Evolutionary conservation across 2,329 filamentous ascomycete species (phyloP).

Genomic region (Botrytis medusae): DNA sequence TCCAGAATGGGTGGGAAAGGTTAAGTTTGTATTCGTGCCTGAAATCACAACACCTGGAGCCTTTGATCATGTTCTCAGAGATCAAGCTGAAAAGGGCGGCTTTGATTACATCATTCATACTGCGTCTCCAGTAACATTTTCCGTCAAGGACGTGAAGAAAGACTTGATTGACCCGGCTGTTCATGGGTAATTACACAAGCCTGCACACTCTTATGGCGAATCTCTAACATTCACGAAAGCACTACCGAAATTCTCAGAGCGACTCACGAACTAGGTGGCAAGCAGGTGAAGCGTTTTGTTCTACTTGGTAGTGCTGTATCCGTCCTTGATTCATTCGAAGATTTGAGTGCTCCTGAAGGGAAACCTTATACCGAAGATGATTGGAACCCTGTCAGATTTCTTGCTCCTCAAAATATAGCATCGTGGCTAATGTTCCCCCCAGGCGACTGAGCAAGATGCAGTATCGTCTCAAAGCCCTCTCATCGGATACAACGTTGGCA

Average conservation of each 20-base stretch:
- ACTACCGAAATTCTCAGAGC: slow-evolving; percentile 71
- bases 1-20: slow-evolving; percentile 34
- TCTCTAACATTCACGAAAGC: slow-evolving; percentile 32
- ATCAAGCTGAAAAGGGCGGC: slow-evolving; percentile 57
- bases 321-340: slow-evolving; percentile 60
- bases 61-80: slow-evolving; percentile 54
- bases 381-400: slow-evolving; percentile 49
- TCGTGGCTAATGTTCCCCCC: not conserved
- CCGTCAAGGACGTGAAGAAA: slow-evolving; percentile 36
- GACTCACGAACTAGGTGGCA: slow-evolving; percentile 55
- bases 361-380: slow-evolving; percentile 52
- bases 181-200: slow-evolving; percentile 40
- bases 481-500: slow-evolving; percentile 41
- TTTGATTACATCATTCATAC: slow-evolving; percentile 59
- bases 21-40: slow-evolving; percentile 51
- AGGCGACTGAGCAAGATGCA: slow-evolving; percentile 26
- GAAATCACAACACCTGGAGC: slow-evolving; percentile 68
- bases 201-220: not conserved
- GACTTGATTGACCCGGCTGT: slow-evolving; percentile 54
- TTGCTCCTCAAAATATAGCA: slow-evolving; percentile 42
- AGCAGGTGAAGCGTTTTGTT: slow-evolving; percentile 41
- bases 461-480: slow-evolving; percentile 45
- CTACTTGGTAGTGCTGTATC: slow-evolving; percentile 54
- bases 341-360: slow-evolving; percentile 50
- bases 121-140: slow-evolving; percentile 53